phyloP scores from a whole-genome alignment of 2,329 filamentous ascomycete genomes.

The Stromatinia cepivora region DNA sequence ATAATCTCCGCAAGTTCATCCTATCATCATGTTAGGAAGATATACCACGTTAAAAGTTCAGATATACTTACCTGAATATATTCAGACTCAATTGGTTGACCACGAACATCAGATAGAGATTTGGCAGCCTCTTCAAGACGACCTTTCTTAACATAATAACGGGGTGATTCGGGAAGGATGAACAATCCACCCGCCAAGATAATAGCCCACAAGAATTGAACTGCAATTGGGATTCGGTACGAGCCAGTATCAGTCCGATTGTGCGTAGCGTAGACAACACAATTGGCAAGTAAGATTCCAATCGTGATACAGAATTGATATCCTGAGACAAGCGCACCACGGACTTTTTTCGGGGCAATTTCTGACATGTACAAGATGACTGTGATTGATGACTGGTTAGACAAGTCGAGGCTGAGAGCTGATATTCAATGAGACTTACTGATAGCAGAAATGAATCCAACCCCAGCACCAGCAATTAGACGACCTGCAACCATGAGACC shows the following conservation, averaged over 20 bases:
- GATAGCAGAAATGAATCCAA: slow-evolving; percentile 77
- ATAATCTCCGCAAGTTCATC: slow-evolving; percentile 80
- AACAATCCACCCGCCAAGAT: slow-evolving; percentile 72
- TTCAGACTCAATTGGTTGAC: slow-evolving; percentile 69
- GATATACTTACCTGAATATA: slow-evolving; percentile 59
- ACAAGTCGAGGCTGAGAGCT: slow-evolving; percentile 63
- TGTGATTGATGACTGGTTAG: slow-evolving; percentile 47
- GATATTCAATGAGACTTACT: slow-evolving; percentile 41
- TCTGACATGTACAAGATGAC: slow-evolving; percentile 75
- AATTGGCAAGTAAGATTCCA: slow-evolving; percentile 72
- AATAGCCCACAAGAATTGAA: slow-evolving; percentile 80
- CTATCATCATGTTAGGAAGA: background rate
- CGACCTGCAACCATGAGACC: slow-evolving; percentile 57
- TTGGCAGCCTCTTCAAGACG: slow-evolving; percentile 63
- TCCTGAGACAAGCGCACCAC: slow-evolving; percentile 74
- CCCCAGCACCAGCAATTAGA: slow-evolving; percentile 73
- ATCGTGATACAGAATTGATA: slow-evolving; percentile 85
- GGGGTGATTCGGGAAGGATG: slow-evolving; percentile 79
- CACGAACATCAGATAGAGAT: slow-evolving; percentile 67
- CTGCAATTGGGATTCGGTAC: slow-evolving; percentile 77
- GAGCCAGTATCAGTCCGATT: slow-evolving; percentile 60
- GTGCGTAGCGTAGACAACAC: slow-evolving; percentile 72
- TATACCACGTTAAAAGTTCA: background rate
- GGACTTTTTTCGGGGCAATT: slow-evolving; percentile 66
- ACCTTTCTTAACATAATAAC: slow-evolving; percentile 81